phyloP scores from a whole-genome alignment of 2,329 filamentous ascomycete genomes.

The Chrysosporium keratinophilum region DNA sequence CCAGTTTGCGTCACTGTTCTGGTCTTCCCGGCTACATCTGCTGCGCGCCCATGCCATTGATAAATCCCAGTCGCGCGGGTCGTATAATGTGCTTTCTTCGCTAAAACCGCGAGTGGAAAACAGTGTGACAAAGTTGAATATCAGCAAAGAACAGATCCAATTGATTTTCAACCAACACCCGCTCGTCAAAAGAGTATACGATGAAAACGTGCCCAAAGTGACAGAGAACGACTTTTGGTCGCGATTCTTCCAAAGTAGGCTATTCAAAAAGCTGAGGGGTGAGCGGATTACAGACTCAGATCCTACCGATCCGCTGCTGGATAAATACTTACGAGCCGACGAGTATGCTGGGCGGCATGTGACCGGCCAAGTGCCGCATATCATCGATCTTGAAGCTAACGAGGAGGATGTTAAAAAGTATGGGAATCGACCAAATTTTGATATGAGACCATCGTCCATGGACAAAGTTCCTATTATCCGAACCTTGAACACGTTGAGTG shows the following conservation, averaged over 20 bases:
- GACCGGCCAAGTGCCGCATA: conserved; percentile 62
- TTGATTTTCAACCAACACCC: conserved; percentile 91
- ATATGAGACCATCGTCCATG: conserved; percentile 67
- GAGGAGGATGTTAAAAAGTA: conserved; percentile 82
- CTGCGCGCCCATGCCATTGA: conserved; percentile 87
- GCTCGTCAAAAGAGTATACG: conserved; percentile 78
- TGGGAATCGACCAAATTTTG: conserved; percentile 79
- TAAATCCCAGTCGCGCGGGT: conserved; percentile 70
- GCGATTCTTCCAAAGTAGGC: conserved; percentile 79
- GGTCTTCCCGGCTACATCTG: conserved; percentile 77
- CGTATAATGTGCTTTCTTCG: conserved; percentile 86
- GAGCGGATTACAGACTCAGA: conserved; percentile 75
- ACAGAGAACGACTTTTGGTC: conserved; percentile 81
- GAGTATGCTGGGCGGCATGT: conserved; percentile 44
- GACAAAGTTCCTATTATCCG: conserved; percentile 80
- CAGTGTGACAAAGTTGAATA: conserved; percentile 65
- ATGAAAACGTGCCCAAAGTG: conserved; percentile 79
- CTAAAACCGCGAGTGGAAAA: conserved; percentile 72
- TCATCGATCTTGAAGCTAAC: conserved; percentile 87
- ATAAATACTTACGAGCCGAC: conserved; percentile 70
- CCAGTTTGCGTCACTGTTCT: conserved; percentile 86
- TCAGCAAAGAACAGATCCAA: conserved; percentile 84
- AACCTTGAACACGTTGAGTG: conserved; percentile 79
- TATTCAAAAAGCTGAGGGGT: conserved; percentile 85
- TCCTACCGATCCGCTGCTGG: conserved; percentile 65